phyloP scores from a whole-genome alignment of 2,329 filamentous ascomycete species.

The Metarhizium anisopliae region DNA sequence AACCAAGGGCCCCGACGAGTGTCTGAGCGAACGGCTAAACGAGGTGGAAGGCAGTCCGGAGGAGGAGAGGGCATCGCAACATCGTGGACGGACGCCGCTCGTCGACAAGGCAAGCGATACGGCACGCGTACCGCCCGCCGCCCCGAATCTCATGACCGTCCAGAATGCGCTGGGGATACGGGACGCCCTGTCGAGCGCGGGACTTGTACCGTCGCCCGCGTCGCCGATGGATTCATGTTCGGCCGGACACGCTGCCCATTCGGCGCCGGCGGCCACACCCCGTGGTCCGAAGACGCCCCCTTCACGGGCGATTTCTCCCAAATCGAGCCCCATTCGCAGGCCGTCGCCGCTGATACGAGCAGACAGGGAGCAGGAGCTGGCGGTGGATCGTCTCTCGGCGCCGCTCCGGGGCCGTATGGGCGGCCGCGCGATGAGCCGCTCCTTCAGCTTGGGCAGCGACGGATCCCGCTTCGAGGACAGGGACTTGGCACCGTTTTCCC shows the following conservation, averaged over 20 bases:
- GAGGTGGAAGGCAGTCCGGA: slow-evolving; percentile 24
- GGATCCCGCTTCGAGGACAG: slow-evolving; percentile 21
- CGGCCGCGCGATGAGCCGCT: slow-evolving; percentile 23
- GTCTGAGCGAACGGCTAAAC: slow-evolving; percentile 43
- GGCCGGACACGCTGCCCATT: not conserved
- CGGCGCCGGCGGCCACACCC: not conserved
- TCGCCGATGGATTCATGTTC: slow-evolving; percentile 19
- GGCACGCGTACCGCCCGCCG: not conserved
- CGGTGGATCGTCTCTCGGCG: slow-evolving; percentile 28
- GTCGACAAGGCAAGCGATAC: slow-evolving; percentile 9
- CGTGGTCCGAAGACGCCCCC: slow-evolving; percentile 13
- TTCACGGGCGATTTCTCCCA: slow-evolving; percentile 18
- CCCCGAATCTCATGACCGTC: slow-evolving; percentile 11
- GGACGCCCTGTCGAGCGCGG: slow-evolving; percentile 12
- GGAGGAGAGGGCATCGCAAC: slow-evolving; percentile 19
- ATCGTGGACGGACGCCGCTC: slow-evolving; percentile 18
- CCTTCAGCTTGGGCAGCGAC: slow-evolving; percentile 24
- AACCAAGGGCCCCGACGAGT: slow-evolving; percentile 43
- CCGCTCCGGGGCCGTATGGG: slow-evolving; percentile 20
- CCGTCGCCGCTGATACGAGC: slow-evolving; percentile 25
- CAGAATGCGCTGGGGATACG: slow-evolving; percentile 25
- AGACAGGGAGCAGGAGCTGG: slow-evolving; percentile 28
- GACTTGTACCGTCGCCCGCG: slow-evolving; percentile 13
- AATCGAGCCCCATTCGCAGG: slow-evolving; percentile 19
- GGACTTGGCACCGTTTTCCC: slow-evolving; percentile 27